Evolutionary conservation across 2,329 filamentous ascomycete species (phyloP).

Genomic region (Cordyceps tenuipes): DNA sequence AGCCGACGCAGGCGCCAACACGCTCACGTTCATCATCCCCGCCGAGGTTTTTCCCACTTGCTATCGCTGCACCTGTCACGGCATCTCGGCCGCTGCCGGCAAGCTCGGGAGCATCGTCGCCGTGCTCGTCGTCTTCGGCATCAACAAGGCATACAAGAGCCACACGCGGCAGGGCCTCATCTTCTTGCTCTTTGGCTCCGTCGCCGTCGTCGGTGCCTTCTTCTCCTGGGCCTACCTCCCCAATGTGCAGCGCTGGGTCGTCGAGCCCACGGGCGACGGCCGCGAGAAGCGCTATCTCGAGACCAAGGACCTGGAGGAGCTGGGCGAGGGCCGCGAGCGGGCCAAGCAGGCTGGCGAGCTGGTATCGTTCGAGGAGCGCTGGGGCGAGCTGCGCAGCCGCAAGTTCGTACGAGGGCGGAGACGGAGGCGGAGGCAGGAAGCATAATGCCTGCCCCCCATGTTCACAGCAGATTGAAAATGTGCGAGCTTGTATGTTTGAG

Average conservation of each 20-base stretch:
- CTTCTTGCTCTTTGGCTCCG: slow-evolving; percentile 42
- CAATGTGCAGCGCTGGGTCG: slow-evolving; percentile 34
- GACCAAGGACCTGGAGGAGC: slow-evolving; percentile 41
- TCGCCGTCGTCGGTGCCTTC: slow-evolving; percentile 40
- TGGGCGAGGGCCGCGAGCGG: slow-evolving; percentile 39
- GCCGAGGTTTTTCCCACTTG: slow-evolving; percentile 57
- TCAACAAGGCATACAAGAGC: slow-evolving; percentile 36
- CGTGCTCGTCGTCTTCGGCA: slow-evolving; percentile 41
- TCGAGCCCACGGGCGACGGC: slow-evolving; percentile 18
- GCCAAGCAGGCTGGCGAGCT: slow-evolving; percentile 36
- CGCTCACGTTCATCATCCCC: slow-evolving; percentile 55
- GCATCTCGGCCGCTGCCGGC: slow-evolving; percentile 51
- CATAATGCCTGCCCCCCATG: neutral
- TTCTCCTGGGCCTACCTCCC: slow-evolving; percentile 46
- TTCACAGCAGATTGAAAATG: neutral
- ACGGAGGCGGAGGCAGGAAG: neutral
- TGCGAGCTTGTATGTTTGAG: neutral
- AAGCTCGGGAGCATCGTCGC: slow-evolving; percentile 50
- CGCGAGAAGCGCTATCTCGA: slow-evolving; percentile 31
- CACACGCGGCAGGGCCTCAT: slow-evolving; percentile 38
- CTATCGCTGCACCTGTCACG: slow-evolving; percentile 55
- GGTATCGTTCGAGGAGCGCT: slow-evolving; percentile 36
- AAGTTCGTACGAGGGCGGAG: neutral
- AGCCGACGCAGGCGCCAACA: slow-evolving; percentile 42
- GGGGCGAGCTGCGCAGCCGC: slow-evolving; percentile 27